These are phyloP conservation scores for Leucaena leucocephala DNA, from an alignment of 306 rosid genomes.

Conservation along the genomic window DNA sequence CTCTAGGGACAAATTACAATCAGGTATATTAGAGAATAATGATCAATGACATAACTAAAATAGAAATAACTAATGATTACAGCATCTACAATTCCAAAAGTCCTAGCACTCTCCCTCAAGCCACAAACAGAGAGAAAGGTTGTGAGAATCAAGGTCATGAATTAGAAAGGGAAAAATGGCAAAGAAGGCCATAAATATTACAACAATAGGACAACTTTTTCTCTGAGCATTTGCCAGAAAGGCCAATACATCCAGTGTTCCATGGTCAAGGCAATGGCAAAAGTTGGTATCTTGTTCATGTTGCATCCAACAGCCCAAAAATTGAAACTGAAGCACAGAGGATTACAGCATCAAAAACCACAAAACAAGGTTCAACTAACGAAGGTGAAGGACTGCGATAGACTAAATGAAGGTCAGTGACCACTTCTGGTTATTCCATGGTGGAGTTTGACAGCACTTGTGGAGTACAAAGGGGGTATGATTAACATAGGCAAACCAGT, in stretches of 20 bases:
- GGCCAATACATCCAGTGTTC: neutral
- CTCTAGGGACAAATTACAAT: neutral
- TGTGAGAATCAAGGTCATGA: neutral
- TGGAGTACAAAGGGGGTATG: neutral
- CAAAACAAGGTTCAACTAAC: neutral
- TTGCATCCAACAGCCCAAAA: neutral
- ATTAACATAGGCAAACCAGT: neutral
- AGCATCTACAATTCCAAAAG: neutral
- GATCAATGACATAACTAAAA: neutral
- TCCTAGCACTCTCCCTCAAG: neutral
- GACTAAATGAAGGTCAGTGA: slow-evolving; percentile 3
- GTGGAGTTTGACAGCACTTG: neutral
- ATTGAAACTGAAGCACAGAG: neutral
- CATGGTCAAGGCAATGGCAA: neutral
- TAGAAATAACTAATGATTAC: neutral
- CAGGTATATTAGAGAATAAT: neutral
- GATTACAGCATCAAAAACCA: neutral
- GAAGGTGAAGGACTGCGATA: neutral
- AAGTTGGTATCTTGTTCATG: neutral
- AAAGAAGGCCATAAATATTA: neutral
- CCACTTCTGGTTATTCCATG: neutral
- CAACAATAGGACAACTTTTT: neutral
- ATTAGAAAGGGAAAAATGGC: neutral
- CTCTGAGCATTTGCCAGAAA: neutral
- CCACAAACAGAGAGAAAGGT: neutral